Conservation (phyloP, 164 flowering plant genomes). For the Macadamia integrifolia region DNA sequence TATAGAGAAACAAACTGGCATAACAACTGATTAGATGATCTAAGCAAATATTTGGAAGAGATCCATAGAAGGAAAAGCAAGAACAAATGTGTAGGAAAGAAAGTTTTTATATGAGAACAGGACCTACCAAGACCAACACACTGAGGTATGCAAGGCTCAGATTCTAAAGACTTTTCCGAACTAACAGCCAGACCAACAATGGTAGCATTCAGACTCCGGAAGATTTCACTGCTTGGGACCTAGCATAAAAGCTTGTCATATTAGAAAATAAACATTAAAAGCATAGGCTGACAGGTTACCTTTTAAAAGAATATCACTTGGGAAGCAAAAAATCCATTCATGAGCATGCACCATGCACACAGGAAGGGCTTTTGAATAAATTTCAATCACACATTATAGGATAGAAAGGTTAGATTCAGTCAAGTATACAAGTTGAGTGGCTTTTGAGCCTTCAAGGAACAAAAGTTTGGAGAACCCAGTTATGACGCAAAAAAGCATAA, state of each 20-base stretch:
- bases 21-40: too few species aligned
- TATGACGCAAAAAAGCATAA: background rate
- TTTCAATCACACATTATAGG: background rate
- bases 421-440: background rate
- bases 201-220: conserved; percentile 78
- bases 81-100: background rate
- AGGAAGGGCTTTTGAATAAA: background rate
- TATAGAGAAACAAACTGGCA: too few species aligned
- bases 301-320: background rate
- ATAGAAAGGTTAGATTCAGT: background rate
- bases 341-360: too few species aligned
- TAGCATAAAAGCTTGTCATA: conserved; percentile 16
- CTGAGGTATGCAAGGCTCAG: conserved; percentile 29
- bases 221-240: conserved; percentile 65
- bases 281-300: background rate
- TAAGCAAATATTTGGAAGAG: background rate
- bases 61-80: background rate
- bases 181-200: conserved; percentile 80
- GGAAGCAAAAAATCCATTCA: too few species aligned
- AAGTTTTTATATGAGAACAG: background rate
- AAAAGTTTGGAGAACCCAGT: background rate
- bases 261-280: background rate
- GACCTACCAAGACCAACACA: conserved; percentile 87
- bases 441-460: too few species aligned
- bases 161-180: conserved; percentile 34